Base-by-base conservation (phyloP, 257 asterid species). In the Fraxinus americana region DNA sequence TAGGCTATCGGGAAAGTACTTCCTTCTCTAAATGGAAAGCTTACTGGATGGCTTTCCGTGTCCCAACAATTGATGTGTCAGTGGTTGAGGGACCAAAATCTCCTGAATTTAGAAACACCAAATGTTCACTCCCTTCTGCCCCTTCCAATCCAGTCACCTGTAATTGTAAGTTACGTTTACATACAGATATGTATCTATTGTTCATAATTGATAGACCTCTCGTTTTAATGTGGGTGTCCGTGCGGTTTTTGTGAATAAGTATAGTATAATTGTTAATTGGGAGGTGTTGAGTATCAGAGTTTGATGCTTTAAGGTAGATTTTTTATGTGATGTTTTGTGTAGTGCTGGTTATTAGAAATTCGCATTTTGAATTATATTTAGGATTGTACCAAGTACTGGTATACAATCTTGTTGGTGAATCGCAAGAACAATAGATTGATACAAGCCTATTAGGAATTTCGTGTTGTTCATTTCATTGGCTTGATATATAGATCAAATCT, bases 121-220 rank as follows among this genome's bases (percentile, higher is more conserved):
- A 85, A 43, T 96, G 98, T 98, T 80, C 94, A 32, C 93, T 96
- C 83, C 99, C 98, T 81, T 96, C 99, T 34, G 99, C 99, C 19
- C 95, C 98, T 74, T 78, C 83, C 10, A 92, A 78, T 72, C 98
- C 97, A 0, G 99, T 96, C 87, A 89, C 95, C 69, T 91, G 98
- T 82, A 96, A 96, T 71, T 75, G 98, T 96, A 78, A 88, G 97
- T 90, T 73, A 10, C 38, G 1, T 2, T 63, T 25, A 25, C 34
- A 63, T 23, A 59, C 67, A 7, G 52, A 45, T 4, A 12, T 11
- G 25, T 52, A 5, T 52, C 67, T 59, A 21, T 21, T 14, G 4
- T 59, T 59, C 2, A 59, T 21, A 23, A 21, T 61, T 61, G 17
- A 23, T 61, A 21, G 23, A 2, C 67, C 2, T 48, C 1, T 14